Evolutionary conservation across 495 filamentous ascomycete species (phyloP), one percentile per base, ranked within the genome.

Genomic region (Aspergillus affinis): DNA sequence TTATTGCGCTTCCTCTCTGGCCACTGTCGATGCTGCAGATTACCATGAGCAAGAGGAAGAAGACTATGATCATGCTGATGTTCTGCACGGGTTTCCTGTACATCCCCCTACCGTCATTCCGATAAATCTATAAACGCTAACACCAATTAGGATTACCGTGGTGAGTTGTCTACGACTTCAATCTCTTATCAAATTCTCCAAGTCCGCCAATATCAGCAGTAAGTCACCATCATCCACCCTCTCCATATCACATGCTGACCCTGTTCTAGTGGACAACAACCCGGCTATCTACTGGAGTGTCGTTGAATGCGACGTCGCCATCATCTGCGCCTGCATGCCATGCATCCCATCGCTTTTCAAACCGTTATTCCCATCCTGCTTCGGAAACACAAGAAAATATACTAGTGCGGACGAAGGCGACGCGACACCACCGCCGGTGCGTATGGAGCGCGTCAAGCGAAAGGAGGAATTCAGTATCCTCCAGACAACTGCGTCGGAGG

Each of bases 81-180:
- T 84, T 86, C 63, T 70, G 71, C 4, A 70, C 83, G 18, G 83
- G 83, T 12, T 71, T 82, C 20, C 75, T 85, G 82, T 84, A 69
- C 61, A 74, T 70, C 10, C 18, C 54, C 48, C 32, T 2, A 6
- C 41, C 29, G 48, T 54, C 29, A 26, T 51, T 50, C 23, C 30
- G 19, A 18, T 48, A 4, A 49, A n/a, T 58, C 20, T 48, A 29
- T 44, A 4, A 41, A 17, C 23, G 19, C 51, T 59, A 54, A 59
- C 51, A 51, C 19, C 6, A 15, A 27, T 19, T 45, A 77, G 71
- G 53, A 73, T 75, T 27, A 77, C 70, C 17, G 50, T 80, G 47
- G 66, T 78, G 61, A 72, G 72, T 57, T 73, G 78, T 13, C 61
- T 80, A 36, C 71, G 73, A 12, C 61, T 79, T 5, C 69, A 70